Percentiles rank a stretch among this genome's conserved stretches.
phyloP scores from a whole-genome alignment of 345 rosid genomes.

The Geranium rotundifolium region DNA sequence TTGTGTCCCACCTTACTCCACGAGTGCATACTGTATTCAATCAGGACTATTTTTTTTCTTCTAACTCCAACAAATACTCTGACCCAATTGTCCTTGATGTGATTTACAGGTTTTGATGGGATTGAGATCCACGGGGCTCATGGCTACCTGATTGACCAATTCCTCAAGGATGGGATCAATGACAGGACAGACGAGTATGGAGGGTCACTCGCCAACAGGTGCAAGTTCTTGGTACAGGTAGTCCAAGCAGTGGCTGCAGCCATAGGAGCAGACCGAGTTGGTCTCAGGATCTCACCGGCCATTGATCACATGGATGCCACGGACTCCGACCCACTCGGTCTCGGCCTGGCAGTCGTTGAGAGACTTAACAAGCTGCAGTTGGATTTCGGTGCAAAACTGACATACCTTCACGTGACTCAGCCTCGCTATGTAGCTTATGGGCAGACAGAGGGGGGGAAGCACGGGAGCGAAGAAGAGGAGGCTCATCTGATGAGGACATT shows the following conservation, averaged over 20 bases:
- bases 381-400: slow-evolving; percentile 35
- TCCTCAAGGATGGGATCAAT: slow-evolving; percentile 39
- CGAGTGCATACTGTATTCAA: not conserved
- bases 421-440: slow-evolving; percentile 67
- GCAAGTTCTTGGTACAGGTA: slow-evolving; percentile 47
- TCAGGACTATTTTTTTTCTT: not conserved
- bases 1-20: not conserved
- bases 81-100: not conserved
- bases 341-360: slow-evolving; percentile 53
- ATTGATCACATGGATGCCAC: slow-evolving; percentile 15
- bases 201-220: slow-evolving; percentile 10
- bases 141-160: slow-evolving; percentile 82
- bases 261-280: slow-evolving; percentile 33
- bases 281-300: slow-evolving; percentile 44
- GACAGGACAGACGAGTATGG: slow-evolving; percentile 12
- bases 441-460: slow-evolving; percentile 40
- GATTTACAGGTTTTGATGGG: slow-evolving; percentile 60
- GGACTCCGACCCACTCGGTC: slow-evolving; percentile 16
- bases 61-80: not conserved
- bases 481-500: slow-evolving; percentile 28
- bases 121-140: slow-evolving; percentile 84
- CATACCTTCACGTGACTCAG: slow-evolving; percentile 75
- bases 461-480: slow-evolving; percentile 12
- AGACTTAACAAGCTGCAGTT: slow-evolving; percentile 51
- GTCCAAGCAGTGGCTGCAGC: slow-evolving; percentile 13